Evolutionary conservation across 106 monocot species (phyloP), one percentile per base, ranked within the genome.

Genomic region (Narthecium ossifragum): DNA sequence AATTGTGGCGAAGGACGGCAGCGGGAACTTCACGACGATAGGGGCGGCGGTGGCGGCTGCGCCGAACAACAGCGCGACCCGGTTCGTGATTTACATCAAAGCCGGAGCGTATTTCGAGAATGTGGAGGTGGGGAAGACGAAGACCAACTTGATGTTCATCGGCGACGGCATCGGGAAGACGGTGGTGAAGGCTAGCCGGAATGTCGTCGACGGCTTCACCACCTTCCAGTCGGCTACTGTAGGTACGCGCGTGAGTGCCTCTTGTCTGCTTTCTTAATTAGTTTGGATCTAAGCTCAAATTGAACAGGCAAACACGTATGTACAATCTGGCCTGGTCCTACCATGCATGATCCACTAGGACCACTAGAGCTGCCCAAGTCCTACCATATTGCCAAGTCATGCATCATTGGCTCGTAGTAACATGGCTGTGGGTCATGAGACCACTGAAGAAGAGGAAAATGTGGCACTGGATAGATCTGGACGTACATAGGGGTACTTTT

Each of bases 91-190:
- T 20, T 81, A 92, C 53, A 81, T 92, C 31, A 92, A 92, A 69
- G 84, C 73, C 4, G 92, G 92, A 39, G 84, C 58, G 4, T 92
- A 92, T 61, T 67, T 81, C 11, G 92, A 88, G 69, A 84, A 88
- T 26, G 88, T 92, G 48, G 87, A 92, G 31, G 75, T 92, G 20
- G 67, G 11, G 21, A 92, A 73, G 70, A 73, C 51, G 26, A 78
- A 75, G 73, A 63, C 31, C 21, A 92, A 92, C 53, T 6, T 92
- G 5, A 84, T 92, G 80, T 76, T 87, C 68, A 14, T 87, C 53
- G 92, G 92, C 0, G 92, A 92, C 56, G 92, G 92, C 6, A 84
- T 84, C n/a, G 84, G 80, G 40, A 81, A 92, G 84, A 92, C 92
- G 45, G 75, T 92, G 34, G 68, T 92, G 26, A 88, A 88, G 78